Evolutionary conservation across 495 filamentous ascomycete species (phyloP), one percentile per base, ranked within the genome.

Genomic region (Aspergillus egyptiacus): DNA sequence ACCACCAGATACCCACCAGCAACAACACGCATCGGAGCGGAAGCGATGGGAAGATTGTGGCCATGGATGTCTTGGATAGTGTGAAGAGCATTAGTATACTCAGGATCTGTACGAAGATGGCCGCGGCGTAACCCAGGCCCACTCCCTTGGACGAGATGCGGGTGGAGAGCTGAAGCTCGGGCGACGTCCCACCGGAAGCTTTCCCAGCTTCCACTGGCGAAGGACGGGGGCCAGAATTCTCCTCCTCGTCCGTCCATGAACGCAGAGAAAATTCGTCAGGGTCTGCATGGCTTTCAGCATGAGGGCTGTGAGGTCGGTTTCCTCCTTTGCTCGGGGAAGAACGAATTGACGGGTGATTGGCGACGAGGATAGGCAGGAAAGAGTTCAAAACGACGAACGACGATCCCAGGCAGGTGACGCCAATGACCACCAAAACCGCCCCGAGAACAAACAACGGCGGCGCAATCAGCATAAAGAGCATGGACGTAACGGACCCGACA

Each of bases 1-100:
- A 81, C 90, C 90, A 96, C 90, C 90, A 96, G n/a, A 80, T 68
- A 7, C 90, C 90, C 22, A 95, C 80, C 18, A 86, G 61, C 46
- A 90, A 85, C 24, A 96, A 71, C 3, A 91, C 85, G 19, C 90
- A 74, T 10, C 88, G 81, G 46, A 87, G 76, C 1, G 83, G 83
- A 14, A 67, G 52, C 0, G 67, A 65, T 4, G 46, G 62, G 2
- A 64, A 65, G 1, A 37, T 20, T 34, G 68, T 67, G 2, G 61
- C 51, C 5, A 71, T 53, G 61, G 79, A 79, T 2, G 81, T 83
- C 23, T 85, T 82, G 46, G 78, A 83, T n/a, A 81, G 73, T 52
- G 81, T 80, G 35, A 74, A 55, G 24, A 87, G 68, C 6, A 90
- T 65, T 27, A 87, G 63, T 33, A 93, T 89, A 45, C 83, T 83